Evolutionary conservation across 2,329 filamentous ascomycete species (phyloP).

Genomic region (Aspergillus sp.): DNA sequence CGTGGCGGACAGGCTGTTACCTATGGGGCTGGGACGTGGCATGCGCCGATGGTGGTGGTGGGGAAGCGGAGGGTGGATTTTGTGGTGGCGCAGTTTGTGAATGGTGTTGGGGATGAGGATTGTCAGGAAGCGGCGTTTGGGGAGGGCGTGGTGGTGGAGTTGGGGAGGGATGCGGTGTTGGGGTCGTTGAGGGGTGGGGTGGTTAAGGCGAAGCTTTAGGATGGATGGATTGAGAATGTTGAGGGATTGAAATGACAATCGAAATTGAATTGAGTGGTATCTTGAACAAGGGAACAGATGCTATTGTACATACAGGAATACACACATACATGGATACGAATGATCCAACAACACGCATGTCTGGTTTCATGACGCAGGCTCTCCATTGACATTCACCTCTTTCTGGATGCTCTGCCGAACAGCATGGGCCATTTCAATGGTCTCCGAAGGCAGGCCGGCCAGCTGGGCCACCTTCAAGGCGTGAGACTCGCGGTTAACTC

Average conservation of each 20-base stretch:
- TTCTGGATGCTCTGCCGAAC: slow-evolving; percentile 48
- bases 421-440: slow-evolving; percentile 65
- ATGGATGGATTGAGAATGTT: no score
- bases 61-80: slow-evolving; percentile 74
- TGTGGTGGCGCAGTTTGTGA: slow-evolving; percentile 84
- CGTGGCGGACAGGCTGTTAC: slow-evolving; percentile 79
- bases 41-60: slow-evolving; percentile 92
- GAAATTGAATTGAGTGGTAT: background rate
- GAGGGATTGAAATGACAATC: slow-evolving; percentile 8
- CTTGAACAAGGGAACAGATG: background rate
- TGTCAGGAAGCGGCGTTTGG: slow-evolving; percentile 72
- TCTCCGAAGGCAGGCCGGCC: slow-evolving; percentile 75
- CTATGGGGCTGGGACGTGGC: slow-evolving; percentile 90
- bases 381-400: no score
- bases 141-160: slow-evolving; percentile 38
- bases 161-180: background rate
- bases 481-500: slow-evolving; percentile 84
- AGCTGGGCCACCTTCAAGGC: slow-evolving; percentile 91
- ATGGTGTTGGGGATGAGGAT: slow-evolving; percentile 78
- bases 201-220: slow-evolving; percentile 6
- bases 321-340: background rate
- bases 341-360: background rate
- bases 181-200: background rate
- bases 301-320: background rate
- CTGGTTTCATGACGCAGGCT: no score